Evolutionary conservation across 139 green algal species (phyloP).

Genomic region (Pleodorina starrii): DNA sequence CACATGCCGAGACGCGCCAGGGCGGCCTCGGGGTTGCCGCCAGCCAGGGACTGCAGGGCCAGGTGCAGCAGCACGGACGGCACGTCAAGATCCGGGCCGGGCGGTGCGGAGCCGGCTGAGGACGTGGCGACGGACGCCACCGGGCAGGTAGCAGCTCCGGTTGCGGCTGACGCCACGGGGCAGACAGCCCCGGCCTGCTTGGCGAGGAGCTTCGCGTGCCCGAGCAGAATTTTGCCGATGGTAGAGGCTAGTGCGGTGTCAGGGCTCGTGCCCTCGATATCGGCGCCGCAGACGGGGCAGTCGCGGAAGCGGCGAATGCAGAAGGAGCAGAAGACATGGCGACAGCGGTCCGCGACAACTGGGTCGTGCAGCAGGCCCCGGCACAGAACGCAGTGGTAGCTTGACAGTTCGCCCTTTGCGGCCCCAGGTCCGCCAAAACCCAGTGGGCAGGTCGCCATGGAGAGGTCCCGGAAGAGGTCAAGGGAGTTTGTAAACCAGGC

Average conservation of each 20-base stretch:
- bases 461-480: too few relatives aligned
- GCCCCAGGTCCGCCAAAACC: constrained; percentile 12
- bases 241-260: background rate
- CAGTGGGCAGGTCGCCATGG: constrained; percentile 23
- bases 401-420: background rate
- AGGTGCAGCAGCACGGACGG: constrained; percentile 40
- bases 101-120: background rate
- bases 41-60: constrained; percentile 18
- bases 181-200: background rate
- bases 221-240: constrained; percentile 26
- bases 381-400: constrained; percentile 25
- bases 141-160: background rate
- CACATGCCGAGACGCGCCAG: constrained; percentile 11
- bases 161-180: background rate
- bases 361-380: constrained; percentile 39
- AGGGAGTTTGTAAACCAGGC: too few relatives aligned
- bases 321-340: constrained; percentile 35
- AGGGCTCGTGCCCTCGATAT: constrained; percentile 32
- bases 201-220: background rate
- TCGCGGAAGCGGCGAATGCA: constrained; percentile 42
- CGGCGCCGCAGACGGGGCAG: constrained; percentile 46
- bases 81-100: background rate
- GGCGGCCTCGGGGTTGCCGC: constrained; percentile 40
- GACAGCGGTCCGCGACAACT: background rate
- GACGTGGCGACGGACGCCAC: background rate